Percentiles rank a stretch among this genome's conserved stretches.
Conservation (phyloP, 1,139 yeast species). For the Eremothecium cymbalariae region DNA sequence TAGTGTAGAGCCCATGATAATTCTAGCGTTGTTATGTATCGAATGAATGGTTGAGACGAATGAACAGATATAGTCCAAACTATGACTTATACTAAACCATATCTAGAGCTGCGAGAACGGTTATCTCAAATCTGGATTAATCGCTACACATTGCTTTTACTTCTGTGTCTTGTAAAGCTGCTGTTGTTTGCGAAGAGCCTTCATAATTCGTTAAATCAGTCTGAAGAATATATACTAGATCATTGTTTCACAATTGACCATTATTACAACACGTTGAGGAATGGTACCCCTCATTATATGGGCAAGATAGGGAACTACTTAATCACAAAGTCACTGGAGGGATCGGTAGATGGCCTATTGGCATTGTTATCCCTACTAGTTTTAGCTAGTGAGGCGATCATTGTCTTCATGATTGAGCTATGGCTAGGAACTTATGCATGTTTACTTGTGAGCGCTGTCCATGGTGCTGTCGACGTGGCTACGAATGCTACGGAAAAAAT, state of each 20-base stretch:
- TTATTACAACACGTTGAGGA: constrained; percentile 36
- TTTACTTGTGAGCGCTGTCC: constrained; percentile 61
- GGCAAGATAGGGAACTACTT: constrained; percentile 47
- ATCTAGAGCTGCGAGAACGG: constrained; percentile 39
- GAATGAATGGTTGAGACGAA: neutral
- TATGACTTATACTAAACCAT: constrained; percentile 21
- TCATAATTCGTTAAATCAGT: constrained; percentile 33
- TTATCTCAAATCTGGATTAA: constrained; percentile 55
- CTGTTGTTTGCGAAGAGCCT: constrained; percentile 42
- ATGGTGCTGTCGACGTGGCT: constrained; percentile 66
- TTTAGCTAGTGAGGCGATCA: constrained; percentile 49
- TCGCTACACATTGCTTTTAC: constrained; percentile 41
- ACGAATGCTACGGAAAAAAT: constrained; percentile 62
- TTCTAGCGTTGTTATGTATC: neutral
- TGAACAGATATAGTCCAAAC: too few relatives aligned
- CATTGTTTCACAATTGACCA: constrained; percentile 43
- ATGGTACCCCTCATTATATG: constrained; percentile 49
- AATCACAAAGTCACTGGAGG: constrained; percentile 40
- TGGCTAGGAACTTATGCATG: constrained; percentile 84
- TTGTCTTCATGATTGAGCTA: constrained; percentile 60
- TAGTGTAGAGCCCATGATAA: too few relatives aligned
- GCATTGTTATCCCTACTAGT: constrained; percentile 39
- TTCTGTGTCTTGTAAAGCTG: constrained; percentile 44
- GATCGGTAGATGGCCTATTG: constrained; percentile 40
- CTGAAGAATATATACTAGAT: constrained; percentile 33